Base-by-base conservation (phyloP, 306 rosid species). In the Castanopsis chinensis region DNA sequence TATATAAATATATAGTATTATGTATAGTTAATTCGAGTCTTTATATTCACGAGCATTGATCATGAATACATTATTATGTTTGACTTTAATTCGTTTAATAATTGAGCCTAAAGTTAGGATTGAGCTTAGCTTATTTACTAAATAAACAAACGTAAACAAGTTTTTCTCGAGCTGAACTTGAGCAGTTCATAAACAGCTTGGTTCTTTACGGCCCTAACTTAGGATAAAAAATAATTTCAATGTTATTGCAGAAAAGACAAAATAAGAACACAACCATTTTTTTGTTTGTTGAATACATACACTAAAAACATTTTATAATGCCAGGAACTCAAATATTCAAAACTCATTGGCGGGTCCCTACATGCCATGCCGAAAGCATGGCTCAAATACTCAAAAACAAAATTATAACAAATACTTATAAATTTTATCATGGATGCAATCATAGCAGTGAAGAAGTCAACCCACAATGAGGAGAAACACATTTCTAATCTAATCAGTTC, bases 361-460 rank as follows among this genome's bases (percentile, higher is more conserved):
- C 49, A 67, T 74, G 78, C 73, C 73, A 56, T 79, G 87, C 85
- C 84, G 79, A 89, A 91, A 80, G 82, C 82, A 72, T 67, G 76
- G 82, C 20, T 51, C 20, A 79, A 80, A 75, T 84, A 83, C 85
- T 87, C 83, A 0, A 75, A 80, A 79, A 76, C 79, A 78, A 49
- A 77, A 79, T 45, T 60, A 79, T 63, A 32, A 72, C 82, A 72
- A 81, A 77, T 82, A 88, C 89, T 86, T 79, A 51, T 5, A 30
- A 72, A 88, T 70, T 67, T 70, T 71, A 84, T 92, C 81, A 89
- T 85, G 90, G 87, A 85, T 71, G 88, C 85, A 87, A 90, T 87
- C 86, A 90, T 90, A 76, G 71, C 85, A 60, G 10, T 45, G 69
- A 72, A 82, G 90, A 90, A 89, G 91, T 92, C 97, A 90, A 87